A percentile compares a stretch with the other conserved stretches of the same genome.
phyloP scores from a whole-genome alignment of 148 eudicot species.

The Rhododendron henanense region DNA sequence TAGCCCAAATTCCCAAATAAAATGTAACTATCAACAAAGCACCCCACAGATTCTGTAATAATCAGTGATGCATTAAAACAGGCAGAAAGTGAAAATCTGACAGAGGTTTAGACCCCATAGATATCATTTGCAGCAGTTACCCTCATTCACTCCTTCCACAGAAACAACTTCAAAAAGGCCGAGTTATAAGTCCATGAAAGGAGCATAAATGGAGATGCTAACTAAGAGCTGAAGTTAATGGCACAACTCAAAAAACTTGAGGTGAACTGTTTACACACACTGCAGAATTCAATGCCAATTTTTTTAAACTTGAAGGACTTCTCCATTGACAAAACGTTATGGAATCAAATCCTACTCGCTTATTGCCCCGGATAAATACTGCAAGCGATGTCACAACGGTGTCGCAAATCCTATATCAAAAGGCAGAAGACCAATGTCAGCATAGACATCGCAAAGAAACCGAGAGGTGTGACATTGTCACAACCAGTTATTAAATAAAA shows the following conservation, averaged over 20 bases:
- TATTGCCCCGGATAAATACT: conserved; percentile 12
- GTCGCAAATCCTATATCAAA: conserved; percentile 40
- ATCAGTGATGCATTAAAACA: not conserved
- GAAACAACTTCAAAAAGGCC: not conserved
- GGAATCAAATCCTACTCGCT: conserved; percentile 8
- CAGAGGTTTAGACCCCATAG: not conserved
- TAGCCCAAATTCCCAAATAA: not conserved
- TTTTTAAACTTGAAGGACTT: conserved; percentile 4
- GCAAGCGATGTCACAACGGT: conserved; percentile 45
- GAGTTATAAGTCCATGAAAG: not conserved
- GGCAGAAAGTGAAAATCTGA: not conserved
- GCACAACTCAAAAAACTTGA: not conserved
- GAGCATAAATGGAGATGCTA: not conserved
- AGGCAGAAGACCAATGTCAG: conserved; percentile 35
- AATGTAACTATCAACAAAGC: not conserved
- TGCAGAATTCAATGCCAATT: not conserved
- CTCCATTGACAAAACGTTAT: conserved; percentile 2
- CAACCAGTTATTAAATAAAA: not conserved
- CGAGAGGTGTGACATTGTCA: not conserved
- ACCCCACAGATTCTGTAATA: too few relatives aligned
- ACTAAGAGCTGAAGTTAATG: not conserved
- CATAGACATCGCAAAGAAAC: not conserved
- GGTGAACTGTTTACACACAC: conserved; percentile 1
- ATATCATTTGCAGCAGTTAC: not conserved
- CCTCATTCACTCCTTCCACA: not conserved